Evolutionary conservation across 2,329 filamentous ascomycete species (phyloP).

Genomic region (Pestalotiopsis sp.): DNA sequence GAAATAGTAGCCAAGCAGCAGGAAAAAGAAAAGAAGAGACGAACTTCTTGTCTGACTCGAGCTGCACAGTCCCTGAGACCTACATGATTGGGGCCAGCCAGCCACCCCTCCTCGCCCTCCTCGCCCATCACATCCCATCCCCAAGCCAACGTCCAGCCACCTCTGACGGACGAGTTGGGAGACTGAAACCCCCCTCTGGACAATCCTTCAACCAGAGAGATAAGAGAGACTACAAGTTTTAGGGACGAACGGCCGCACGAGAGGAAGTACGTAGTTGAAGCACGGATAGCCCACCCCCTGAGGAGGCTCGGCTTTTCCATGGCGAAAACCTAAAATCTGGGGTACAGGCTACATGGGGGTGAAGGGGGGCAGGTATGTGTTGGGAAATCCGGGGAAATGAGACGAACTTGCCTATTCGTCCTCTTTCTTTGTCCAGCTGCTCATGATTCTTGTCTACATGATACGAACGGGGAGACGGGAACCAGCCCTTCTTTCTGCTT

Average conservation of each 20-base stretch:
- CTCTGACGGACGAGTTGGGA: not conserved
- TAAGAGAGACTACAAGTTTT: too few species aligned
- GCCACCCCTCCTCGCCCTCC: not conserved
- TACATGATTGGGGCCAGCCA: not conserved
- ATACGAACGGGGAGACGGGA: not conserved
- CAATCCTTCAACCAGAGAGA: too few species aligned
- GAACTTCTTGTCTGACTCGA: not conserved
- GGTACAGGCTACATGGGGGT: not conserved
- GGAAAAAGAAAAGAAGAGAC: not conserved
- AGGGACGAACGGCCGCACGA: too few species aligned
- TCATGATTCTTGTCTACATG: not conserved
- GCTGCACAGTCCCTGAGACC: not conserved
- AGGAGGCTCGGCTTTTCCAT: not conserved
- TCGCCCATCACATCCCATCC: too few species aligned
- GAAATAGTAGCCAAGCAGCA: not conserved
- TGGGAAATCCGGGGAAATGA: not conserved
- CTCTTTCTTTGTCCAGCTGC: not conserved
- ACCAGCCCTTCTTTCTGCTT: not conserved
- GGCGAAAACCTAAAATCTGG: slow-evolving; percentile 8
- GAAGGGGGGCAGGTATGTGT: not conserved
- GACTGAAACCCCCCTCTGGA: not conserved
- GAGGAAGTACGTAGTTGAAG: not conserved
- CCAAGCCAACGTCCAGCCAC: not conserved
- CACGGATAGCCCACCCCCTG: too few species aligned
- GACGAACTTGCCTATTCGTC: not conserved